A percentile compares a stretch with the other conserved stretches of the same genome.
phyloP scores from a whole-genome alignment of 2,329 filamentous ascomycete species.

The Fusarium sp. region DNA sequence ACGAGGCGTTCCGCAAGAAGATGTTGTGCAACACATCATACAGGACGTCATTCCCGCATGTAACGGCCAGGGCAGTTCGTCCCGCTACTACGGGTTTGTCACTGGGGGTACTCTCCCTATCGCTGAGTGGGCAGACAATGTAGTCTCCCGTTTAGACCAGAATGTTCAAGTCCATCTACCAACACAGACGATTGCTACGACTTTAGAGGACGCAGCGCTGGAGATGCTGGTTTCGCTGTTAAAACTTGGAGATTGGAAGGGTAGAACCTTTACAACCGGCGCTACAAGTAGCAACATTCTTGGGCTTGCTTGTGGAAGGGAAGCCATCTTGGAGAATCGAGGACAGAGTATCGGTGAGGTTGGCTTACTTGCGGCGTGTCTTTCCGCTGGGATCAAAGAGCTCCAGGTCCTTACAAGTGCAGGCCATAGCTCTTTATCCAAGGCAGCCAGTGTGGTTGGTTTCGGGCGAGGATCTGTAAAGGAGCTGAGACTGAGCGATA shows the following conservation, averaged over 20 bases:
- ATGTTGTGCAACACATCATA: slow-evolving; percentile 59
- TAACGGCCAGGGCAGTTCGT: slow-evolving; percentile 73
- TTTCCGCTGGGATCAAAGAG: slow-evolving; percentile 71
- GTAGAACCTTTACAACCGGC: slow-evolving; percentile 69
- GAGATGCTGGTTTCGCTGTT: slow-evolving; percentile 77
- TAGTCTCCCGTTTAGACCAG: slow-evolving; percentile 86
- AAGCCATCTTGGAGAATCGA: slow-evolving; percentile 67
- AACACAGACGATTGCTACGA: slow-evolving; percentile 78
- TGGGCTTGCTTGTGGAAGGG: slow-evolving; percentile 75
- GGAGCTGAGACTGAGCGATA: slow-evolving; percentile 64
- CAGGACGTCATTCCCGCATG: slow-evolving; percentile 69
- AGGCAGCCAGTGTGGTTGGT: slow-evolving; percentile 86
- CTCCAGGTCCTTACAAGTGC: slow-evolving; percentile 85
- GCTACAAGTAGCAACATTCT: slow-evolving; percentile 85
- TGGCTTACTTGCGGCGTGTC: slow-evolving; percentile 77
- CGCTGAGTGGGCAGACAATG: slow-evolving; percentile 83
- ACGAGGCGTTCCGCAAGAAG: slow-evolving; percentile 47
- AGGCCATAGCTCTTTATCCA: slow-evolving; percentile 85
- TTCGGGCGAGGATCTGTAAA: slow-evolving; percentile 78
- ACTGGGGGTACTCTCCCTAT: slow-evolving; percentile 85
- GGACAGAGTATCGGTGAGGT: slow-evolving; percentile 71
- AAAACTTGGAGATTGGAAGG: slow-evolving; percentile 71
- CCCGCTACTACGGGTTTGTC: slow-evolving; percentile 89
- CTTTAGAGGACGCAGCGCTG: slow-evolving; percentile 80
- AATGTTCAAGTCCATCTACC: slow-evolving; percentile 88